Evolutionary conservation across 2,329 filamentous ascomycete species (phyloP).

Genomic region (Xylariaceae sp.): DNA sequence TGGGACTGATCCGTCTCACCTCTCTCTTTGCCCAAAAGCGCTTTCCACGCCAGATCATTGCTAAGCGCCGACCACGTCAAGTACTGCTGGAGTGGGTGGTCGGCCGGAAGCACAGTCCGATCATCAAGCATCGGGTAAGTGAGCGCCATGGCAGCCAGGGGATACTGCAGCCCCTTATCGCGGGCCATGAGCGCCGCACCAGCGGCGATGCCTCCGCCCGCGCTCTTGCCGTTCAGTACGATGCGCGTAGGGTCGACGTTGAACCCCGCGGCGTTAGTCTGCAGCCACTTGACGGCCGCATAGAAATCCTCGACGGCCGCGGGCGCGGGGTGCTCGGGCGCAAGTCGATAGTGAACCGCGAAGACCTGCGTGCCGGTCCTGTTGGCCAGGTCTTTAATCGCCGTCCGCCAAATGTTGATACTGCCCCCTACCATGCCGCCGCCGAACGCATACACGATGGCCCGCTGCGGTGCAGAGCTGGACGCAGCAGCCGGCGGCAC

Average conservation of each 20-base stretch:
- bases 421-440: conserved; percentile 36
- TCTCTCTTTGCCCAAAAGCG: conserved; percentile 25
- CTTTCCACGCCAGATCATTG: conserved; percentile 30
- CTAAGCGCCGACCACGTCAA: conserved; percentile 22
- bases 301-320: conserved; percentile 49
- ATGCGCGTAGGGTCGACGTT: conserved; percentile 36
- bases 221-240: conserved; percentile 31
- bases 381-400: conserved; percentile 26
- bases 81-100: conserved; percentile 26
- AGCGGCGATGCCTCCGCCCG: conserved; percentile 33
- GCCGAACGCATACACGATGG: conserved; percentile 35
- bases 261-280: conserved; percentile 34
- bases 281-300: conserved; percentile 43
- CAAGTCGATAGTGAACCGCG: conserved; percentile 55
- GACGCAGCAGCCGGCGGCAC: conserved; percentile 20
- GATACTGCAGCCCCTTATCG: conserved; percentile 35
- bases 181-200: conserved; percentile 49
- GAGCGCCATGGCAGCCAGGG: conserved; percentile 40
- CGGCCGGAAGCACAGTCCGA: conserved; percentile 30
- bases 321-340: conserved; percentile 56
- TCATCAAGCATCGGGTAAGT: conserved; percentile 46
- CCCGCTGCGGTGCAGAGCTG: conserved; percentile 24
- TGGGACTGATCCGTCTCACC: conserved; percentile 15
- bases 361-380: conserved; percentile 32
- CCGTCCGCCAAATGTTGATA: conserved; percentile 23